Conservation (phyloP, 352 stramenopile genomes). For the Phytophthora cactorum region DNA sequence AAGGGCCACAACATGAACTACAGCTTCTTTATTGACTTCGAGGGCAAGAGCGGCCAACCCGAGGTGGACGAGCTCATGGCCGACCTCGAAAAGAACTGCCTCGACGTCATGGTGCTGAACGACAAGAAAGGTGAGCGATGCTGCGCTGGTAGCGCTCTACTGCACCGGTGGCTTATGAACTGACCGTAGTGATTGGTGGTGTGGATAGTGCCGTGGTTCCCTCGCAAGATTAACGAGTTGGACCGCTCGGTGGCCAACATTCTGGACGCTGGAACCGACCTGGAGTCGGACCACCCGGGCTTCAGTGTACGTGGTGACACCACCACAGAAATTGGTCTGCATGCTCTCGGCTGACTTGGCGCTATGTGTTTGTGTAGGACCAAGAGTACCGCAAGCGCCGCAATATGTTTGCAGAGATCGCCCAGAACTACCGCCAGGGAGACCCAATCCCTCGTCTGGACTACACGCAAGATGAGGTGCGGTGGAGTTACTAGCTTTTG, state of each 20-base stretch:
- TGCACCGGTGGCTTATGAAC: neutral
- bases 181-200: slow-evolving; percentile 6
- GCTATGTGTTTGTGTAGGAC: slow-evolving; percentile 48
- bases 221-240: slow-evolving; percentile 84
- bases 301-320: slow-evolving; percentile 79
- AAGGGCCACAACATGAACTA: slow-evolving; percentile 85
- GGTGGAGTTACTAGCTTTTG: neutral
- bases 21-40: slow-evolving; percentile 95
- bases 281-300: slow-evolving; percentile 95
- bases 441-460: slow-evolving; percentile 93
- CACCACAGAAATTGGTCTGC: neutral
- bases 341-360: neutral
- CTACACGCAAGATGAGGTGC: slow-evolving; percentile 95
- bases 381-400: slow-evolving; percentile 91
- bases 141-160: neutral
- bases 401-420: slow-evolving; percentile 88
- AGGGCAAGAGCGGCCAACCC: slow-evolving; percentile 82
- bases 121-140: slow-evolving; percentile 89
- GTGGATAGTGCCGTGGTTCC: slow-evolving; percentile 79
- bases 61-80: slow-evolving; percentile 87
- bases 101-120: slow-evolving; percentile 93
- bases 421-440: slow-evolving; percentile 91
- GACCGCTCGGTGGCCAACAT: slow-evolving; percentile 85
- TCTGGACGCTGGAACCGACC: slow-evolving; percentile 94
- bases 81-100: slow-evolving; percentile 86